phyloP scores from a whole-genome alignment of 768 basidiomycete species.

The Serendipita vermifera region DNA sequence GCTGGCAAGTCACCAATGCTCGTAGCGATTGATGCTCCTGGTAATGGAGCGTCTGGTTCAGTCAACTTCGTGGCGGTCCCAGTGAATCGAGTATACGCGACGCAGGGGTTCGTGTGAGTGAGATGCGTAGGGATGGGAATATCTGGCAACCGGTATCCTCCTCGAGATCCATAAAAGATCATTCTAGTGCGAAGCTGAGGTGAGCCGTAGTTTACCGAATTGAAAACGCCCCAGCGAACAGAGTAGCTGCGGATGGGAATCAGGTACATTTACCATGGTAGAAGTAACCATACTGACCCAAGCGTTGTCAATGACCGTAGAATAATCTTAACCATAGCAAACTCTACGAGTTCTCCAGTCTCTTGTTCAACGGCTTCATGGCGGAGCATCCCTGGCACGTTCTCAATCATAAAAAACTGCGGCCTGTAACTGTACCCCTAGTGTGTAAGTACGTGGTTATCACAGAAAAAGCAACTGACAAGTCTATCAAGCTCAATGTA shows the following conservation, averaged over 20 bases:
- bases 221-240: conserved; percentile 2
- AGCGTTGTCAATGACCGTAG: background rate
- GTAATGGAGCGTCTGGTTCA: background rate
- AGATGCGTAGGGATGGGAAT: background rate
- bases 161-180: background rate
- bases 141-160: background rate
- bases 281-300: background rate
- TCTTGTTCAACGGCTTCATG: background rate
- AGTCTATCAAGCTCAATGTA: background rate
- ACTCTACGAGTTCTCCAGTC: background rate
- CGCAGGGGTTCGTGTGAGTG: background rate
- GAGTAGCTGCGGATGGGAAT: background rate
- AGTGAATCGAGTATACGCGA: background rate
- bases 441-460: background rate
- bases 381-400: background rate
- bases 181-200: background rate
- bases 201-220: background rate
- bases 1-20: conserved; percentile 1
- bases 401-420: conserved; percentile 3
- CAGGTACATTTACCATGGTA: background rate
- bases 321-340: conserved; percentile 7
- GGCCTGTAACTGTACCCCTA: background rate
- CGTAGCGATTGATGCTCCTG: background rate
- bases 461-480: background rate
- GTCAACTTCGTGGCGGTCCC: background rate